Evolutionary conservation across 2,329 filamentous ascomycete species (phyloP).

Genomic region (Corynespora cassiicola): DNA sequence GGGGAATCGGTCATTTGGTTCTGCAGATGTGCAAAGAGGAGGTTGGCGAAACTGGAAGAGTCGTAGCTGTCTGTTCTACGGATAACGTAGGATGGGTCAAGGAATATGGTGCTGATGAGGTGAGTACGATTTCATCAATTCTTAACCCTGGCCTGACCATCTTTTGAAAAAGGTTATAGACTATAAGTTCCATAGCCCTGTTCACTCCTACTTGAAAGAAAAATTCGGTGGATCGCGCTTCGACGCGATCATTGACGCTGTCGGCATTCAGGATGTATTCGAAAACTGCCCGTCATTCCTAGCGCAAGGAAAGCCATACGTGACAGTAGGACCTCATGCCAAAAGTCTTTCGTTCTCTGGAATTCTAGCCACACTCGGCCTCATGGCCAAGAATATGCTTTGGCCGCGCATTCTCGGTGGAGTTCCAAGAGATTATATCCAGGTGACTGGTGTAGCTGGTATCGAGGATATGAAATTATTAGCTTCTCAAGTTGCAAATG

Average conservation of each 20-base stretch:
- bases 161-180: conserved; percentile 14
- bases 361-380: conserved; percentile 13
- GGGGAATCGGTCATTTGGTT: conserved; percentile 56
- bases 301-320: conserved; percentile 17
- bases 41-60: conserved; percentile 37
- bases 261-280: conserved; percentile 21
- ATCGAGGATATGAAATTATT: conserved; percentile 13
- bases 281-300: conserved; percentile 15
- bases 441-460: conserved; percentile 14
- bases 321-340: conserved; percentile 18
- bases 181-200: conserved; percentile 9
- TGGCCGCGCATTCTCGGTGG: conserved; percentile 21
- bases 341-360: conserved; percentile 9
- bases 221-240: conserved; percentile 11
- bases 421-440: conserved; percentile 17
- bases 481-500: conserved; percentile 10
- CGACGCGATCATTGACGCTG: conserved; percentile 21
- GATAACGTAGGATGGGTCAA: conserved; percentile 52
- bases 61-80: conserved; percentile 56
- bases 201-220: conserved; percentile 9
- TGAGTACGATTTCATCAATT: background rate
- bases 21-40: conserved; percentile 53
- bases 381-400: conserved; percentile 20
- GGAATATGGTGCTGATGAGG: conserved; percentile 48
- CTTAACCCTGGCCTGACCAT: background rate